A percentile compares a stretch with the other conserved stretches of the same genome.
Evolutionary conservation across 371 early-diverging fungal genomes (phyloP).

Genomic region (Saksenaea vasiformis): DNA sequence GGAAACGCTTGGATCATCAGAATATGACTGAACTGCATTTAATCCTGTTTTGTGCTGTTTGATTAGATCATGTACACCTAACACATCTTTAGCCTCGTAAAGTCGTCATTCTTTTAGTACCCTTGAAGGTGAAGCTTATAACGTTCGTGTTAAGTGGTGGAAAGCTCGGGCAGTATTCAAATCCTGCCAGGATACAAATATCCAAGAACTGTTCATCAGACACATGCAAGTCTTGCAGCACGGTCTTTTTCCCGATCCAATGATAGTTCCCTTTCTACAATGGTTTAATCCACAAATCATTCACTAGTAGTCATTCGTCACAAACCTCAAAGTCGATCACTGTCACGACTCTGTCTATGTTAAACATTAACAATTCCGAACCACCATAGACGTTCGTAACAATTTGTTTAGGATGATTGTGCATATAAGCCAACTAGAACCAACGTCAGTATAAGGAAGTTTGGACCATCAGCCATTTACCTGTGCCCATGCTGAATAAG

Average conservation of each 20-base stretch:
- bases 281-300: background rate
- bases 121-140: conserved; percentile 66
- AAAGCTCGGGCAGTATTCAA: conserved; percentile 74
- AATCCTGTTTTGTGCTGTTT: conserved; percentile 74
- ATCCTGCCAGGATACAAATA: conserved; percentile 81
- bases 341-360: conserved; percentile 77
- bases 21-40: conserved; percentile 69
- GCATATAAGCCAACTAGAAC: conserved; percentile 71
- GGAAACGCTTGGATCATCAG: conserved; percentile 57
- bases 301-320: background rate
- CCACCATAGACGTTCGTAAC: conserved; percentile 76
- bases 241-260: conserved; percentile 67
- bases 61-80: conserved; percentile 64
- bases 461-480: conserved; percentile 25
- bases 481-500: conserved; percentile 84
- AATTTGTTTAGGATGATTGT: conserved; percentile 67
- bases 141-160: conserved; percentile 63
- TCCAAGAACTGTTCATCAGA: conserved; percentile 80
- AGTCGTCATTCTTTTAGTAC: conserved; percentile 10
- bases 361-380: conserved; percentile 77
- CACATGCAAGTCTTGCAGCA: conserved; percentile 66
- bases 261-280: conserved; percentile 62
- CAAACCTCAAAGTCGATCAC: conserved; percentile 62
- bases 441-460: background rate
- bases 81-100: background rate